A percentile compares a stretch with the other conserved stretches of the same genome.
Conservation (phyloP, 106 monocot species). For the Phalaenopsis equestris region DNA sequence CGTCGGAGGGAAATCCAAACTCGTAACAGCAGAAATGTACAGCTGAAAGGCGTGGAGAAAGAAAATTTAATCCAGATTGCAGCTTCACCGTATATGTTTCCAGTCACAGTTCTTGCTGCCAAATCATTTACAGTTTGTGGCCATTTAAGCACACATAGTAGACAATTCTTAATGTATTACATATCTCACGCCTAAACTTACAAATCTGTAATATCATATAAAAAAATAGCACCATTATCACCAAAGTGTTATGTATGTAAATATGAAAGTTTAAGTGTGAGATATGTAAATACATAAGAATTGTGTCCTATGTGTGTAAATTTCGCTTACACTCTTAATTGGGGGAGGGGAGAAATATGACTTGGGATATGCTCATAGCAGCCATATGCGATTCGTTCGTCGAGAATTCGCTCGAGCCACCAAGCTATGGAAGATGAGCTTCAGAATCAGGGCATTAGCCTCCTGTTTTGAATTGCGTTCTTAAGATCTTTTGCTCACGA, state of each 20-base stretch:
- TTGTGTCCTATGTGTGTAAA: too few relatives aligned
- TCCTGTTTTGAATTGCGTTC: conserved; percentile 18
- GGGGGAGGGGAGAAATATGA: neutral
- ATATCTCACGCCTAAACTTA: too few relatives aligned
- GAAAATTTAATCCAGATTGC: neutral
- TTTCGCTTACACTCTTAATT: too few relatives aligned
- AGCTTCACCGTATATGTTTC: neutral
- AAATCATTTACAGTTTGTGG: neutral
- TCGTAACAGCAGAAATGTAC: neutral
- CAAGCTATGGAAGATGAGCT: neutral
- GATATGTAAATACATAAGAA: too few relatives aligned
- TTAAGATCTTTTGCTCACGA: conserved; percentile 50
- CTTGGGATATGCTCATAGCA: too few relatives aligned
- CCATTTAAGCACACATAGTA: too few relatives aligned
- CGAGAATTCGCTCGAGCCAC: neutral
- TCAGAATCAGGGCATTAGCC: conserved; percentile 11
- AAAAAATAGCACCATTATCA: too few relatives aligned
- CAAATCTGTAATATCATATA: too few relatives aligned
- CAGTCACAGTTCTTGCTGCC: neutral
- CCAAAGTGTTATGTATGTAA: too few relatives aligned
- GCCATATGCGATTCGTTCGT: neutral
- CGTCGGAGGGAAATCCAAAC: neutral
- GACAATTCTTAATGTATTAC: too few relatives aligned
- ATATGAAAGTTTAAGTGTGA: too few relatives aligned
- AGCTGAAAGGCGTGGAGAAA: neutral